Evolutionary conservation across 2,329 filamentous ascomycete genomes (phyloP).

Genomic region (Arthrocladium fulminans): DNA sequence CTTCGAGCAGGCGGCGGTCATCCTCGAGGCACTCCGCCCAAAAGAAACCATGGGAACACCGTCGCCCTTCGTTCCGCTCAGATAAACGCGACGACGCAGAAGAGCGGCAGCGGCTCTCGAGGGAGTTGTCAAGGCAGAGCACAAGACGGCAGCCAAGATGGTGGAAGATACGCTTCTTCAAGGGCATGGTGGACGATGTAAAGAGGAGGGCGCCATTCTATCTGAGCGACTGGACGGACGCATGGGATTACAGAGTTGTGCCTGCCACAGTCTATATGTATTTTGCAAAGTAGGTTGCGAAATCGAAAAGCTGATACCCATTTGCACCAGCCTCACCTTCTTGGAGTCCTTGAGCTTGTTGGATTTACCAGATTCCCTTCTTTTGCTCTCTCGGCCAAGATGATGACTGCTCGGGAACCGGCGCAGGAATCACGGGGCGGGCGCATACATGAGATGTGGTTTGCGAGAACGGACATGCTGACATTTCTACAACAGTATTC

Average conservation of each 20-base stretch:
- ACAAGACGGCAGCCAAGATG: constrained; percentile 38
- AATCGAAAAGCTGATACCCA: background rate
- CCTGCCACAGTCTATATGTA: constrained; percentile 90
- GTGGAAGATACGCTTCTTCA: constrained; percentile 69
- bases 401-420: no score
- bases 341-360: background rate
- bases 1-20: constrained; percentile 11
- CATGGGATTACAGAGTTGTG: constrained; percentile 82
- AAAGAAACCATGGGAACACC: constrained; percentile 18
- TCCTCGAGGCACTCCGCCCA: constrained; percentile 17
- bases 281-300: constrained; percentile 66
- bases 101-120: constrained; percentile 18
- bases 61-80: constrained; percentile 16
- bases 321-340: background rate
- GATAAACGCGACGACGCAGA: constrained; percentile 14
- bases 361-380: no score
- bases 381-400: no score
- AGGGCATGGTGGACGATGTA: constrained; percentile 71
- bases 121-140: constrained; percentile 14
- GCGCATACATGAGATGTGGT: background rate
- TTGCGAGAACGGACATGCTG: background rate
- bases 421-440: no score
- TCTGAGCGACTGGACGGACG: constrained; percentile 72
- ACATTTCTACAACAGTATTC: constrained; percentile 49
- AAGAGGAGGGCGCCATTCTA: constrained; percentile 68